A percentile compares a stretch with the other conserved stretches of the same genome.
Evolutionary conservation across 352 stramenopile genomes (phyloP).

Genomic region (Globisporangium middletonii): DNA sequence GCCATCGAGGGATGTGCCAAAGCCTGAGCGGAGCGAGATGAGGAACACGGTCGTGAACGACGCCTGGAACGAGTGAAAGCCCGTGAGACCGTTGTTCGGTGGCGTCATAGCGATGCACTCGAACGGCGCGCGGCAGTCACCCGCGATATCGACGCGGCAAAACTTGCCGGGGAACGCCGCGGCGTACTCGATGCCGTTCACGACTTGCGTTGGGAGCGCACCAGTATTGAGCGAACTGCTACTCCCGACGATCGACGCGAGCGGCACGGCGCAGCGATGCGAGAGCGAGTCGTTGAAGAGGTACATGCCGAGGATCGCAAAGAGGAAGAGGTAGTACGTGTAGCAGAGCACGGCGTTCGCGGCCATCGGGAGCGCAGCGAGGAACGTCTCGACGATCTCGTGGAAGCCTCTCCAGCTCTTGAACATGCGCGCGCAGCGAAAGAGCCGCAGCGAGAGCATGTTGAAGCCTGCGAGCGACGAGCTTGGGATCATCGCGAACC

Average conservation of each 20-base stretch:
- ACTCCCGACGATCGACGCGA: conserved; percentile 19
- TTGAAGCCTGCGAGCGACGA: conserved; percentile 54
- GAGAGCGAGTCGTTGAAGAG: conserved; percentile 81
- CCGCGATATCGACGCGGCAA: conserved; percentile 25
- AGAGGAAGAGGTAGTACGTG: conserved; percentile 83
- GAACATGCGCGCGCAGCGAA: conserved; percentile 61
- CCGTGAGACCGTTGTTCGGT: conserved; percentile 69
- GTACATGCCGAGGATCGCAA: conserved; percentile 84
- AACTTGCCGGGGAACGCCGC: conserved; percentile 48
- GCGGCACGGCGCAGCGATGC: conserved; percentile 43
- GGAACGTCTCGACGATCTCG: conserved; percentile 74
- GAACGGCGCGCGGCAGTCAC: conserved; percentile 28
- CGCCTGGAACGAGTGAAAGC: conserved; percentile 80
- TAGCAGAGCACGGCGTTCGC: conserved; percentile 72
- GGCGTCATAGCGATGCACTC: conserved; percentile 53
- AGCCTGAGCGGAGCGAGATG: conserved; percentile 71
- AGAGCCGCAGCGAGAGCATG: conserved; percentile 65
- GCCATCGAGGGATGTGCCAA: conserved; percentile 68
- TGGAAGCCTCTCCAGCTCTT: conserved; percentile 75
- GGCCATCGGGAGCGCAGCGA: conserved; percentile 65
- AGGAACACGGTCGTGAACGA: conserved; percentile 80
- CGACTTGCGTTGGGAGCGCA: conserved; percentile 12
- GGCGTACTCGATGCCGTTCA: conserved; percentile 30
- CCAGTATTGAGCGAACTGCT: neutral
- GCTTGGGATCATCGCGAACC: conserved; percentile 43